phyloP scores from a whole-genome alignment of 1,284 basidiomycete genomes.

The Trichosporon coremiiforme region DNA sequence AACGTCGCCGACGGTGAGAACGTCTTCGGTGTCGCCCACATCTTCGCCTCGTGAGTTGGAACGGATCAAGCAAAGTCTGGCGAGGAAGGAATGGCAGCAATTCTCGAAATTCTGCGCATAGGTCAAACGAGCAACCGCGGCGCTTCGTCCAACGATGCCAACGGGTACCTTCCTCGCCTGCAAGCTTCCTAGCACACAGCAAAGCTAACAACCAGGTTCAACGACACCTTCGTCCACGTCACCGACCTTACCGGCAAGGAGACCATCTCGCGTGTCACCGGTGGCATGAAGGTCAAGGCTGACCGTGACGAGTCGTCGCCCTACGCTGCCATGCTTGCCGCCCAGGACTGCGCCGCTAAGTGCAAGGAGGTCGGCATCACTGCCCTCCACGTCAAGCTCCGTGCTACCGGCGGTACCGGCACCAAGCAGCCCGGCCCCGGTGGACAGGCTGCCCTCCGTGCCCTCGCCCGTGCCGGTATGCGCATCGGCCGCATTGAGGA shows the following conservation, averaged over 20 bases:
- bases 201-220: conserved; percentile 65
- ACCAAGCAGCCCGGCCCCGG: conserved; percentile 99
- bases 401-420: conserved; percentile 96
- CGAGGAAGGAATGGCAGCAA: neutral
- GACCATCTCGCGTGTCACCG: conserved; percentile 97
- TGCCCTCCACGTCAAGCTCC: conserved; percentile 83
- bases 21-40: conserved; percentile 94
- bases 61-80: neutral
- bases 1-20: conserved; percentile 93
- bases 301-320: conserved; percentile 99
- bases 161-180: neutral
- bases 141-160: neutral
- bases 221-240: conserved; percentile 99
- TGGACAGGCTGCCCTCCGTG: conserved; percentile 96
- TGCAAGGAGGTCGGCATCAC: conserved; percentile 99
- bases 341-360: conserved; percentile 92
- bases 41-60: conserved; percentile 73
- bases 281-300: conserved; percentile 99
- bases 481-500: conserved; percentile 94
- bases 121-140: neutral
- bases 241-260: conserved; percentile 99
- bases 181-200: neutral
- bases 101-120: neutral
- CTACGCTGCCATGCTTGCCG: conserved; percentile 99
- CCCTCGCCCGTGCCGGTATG: conserved; percentile 98